Conservation (phyloP, 2,329 filamentous ascomycete genomes). For the Aspergillus melleus region DNA sequence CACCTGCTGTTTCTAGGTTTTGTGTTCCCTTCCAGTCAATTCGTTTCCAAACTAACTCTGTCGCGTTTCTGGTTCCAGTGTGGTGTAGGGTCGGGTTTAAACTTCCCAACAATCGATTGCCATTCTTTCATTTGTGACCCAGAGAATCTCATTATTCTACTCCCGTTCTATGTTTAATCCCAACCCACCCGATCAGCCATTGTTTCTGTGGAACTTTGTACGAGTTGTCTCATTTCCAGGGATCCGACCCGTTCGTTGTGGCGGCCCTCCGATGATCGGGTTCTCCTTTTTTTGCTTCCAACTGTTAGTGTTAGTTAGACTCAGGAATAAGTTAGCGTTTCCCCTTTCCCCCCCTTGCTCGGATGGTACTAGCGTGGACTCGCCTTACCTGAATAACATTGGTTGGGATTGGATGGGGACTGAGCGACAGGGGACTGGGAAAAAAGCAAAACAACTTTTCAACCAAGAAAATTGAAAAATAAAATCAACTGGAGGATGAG, state of each 20-base stretch:
- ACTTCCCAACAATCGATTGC: neutral
- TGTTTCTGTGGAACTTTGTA: neutral
- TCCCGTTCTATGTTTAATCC: neutral
- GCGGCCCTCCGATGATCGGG: conserved; percentile 1
- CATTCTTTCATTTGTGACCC: neutral
- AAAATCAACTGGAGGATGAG: no score
- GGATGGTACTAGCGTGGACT: neutral
- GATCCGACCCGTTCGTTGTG: neutral
- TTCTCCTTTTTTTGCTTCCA: neutral
- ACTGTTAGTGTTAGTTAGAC: neutral
- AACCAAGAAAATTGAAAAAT: neutral
- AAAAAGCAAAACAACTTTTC: neutral
- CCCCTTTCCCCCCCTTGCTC: neutral
- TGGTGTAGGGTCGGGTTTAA: neutral
- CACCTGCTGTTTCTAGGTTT: neutral
- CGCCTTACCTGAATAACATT: neutral
- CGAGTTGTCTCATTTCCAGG: neutral
- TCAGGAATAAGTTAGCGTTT: no score
- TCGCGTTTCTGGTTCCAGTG: neutral
- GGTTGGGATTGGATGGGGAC: neutral
- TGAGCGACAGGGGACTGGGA: conserved; percentile 8
- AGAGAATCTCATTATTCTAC: neutral
- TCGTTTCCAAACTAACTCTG: neutral
- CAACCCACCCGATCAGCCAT: neutral
- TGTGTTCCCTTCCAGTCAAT: neutral